A percentile compares a stretch with the other conserved stretches of the same genome.
phyloP scores from a whole-genome alignment of 225 moss, liverwort and hornwort species.

The Lunularia cruciata region DNA sequence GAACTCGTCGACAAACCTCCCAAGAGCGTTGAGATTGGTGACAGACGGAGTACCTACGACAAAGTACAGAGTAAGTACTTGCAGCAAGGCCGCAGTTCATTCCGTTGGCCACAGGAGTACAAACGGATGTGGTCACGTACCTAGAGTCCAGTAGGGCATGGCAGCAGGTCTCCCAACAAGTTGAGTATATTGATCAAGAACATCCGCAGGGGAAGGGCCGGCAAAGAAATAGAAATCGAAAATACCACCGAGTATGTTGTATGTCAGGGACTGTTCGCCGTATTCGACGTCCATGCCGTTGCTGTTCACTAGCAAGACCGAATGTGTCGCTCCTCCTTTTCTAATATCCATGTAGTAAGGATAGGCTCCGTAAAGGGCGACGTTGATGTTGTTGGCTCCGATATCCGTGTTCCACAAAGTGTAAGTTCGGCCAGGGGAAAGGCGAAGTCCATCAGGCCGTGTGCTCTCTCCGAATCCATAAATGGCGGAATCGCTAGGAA shows the following conservation, averaged over 20 bases:
- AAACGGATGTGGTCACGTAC: slow-evolving; percentile 23
- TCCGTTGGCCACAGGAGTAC: background rate
- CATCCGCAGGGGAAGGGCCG: slow-evolving; percentile 33
- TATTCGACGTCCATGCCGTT: slow-evolving; percentile 43
- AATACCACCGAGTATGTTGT: slow-evolving; percentile 36
- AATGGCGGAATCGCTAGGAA: slow-evolving; percentile 27
- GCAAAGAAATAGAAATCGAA: slow-evolving; percentile 47
- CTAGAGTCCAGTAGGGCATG: slow-evolving; percentile 45
- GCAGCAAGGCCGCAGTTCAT: too few species aligned
- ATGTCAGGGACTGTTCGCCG: slow-evolving; percentile 28
- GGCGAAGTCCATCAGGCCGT: slow-evolving; percentile 36
- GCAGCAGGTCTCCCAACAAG: slow-evolving; percentile 40
- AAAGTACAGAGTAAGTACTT: too few species aligned
- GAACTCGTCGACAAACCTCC: too few species aligned
- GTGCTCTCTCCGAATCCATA: slow-evolving; percentile 49
- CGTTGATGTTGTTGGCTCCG: slow-evolving; percentile 26
- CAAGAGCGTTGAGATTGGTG: too few species aligned
- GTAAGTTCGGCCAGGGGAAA: slow-evolving; percentile 28
- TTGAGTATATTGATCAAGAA: slow-evolving; percentile 38
- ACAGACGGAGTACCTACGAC: too few species aligned
- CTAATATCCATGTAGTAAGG: slow-evolving; percentile 42
- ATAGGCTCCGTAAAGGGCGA: slow-evolving; percentile 39
- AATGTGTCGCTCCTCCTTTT: slow-evolving; percentile 29
- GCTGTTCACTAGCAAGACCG: slow-evolving; percentile 43
- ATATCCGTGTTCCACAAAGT: slow-evolving; percentile 39